Evolutionary conservation across 495 filamentous ascomycete species (phyloP).

Genomic region (Clohesyomyces aquaticus): DNA sequence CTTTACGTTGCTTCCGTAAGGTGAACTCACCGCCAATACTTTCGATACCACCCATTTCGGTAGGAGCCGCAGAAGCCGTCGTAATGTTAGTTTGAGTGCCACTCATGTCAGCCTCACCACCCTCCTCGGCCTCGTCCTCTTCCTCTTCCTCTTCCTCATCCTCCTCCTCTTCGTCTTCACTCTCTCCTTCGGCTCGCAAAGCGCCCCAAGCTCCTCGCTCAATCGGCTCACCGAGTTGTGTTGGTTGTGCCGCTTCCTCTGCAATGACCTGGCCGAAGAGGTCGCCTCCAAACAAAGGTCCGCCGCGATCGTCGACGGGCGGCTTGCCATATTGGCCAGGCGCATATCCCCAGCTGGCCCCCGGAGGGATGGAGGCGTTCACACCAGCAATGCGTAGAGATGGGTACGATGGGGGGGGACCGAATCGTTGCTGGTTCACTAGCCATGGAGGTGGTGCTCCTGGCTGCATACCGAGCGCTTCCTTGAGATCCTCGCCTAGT

Average conservation of each 20-base stretch:
- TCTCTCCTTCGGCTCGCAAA: slow-evolving; percentile 83
- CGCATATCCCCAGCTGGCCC: slow-evolving; percentile 93
- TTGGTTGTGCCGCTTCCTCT: slow-evolving; percentile 56
- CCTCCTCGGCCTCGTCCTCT: slow-evolving; percentile 53
- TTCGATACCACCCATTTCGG: slow-evolving; percentile 72
- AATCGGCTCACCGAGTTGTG: slow-evolving; percentile 71
- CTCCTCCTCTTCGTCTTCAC: slow-evolving; percentile 67
- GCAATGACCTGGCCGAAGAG: slow-evolving; percentile 84
- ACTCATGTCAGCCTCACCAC: slow-evolving; percentile 54
- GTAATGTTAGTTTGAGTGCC: slow-evolving; percentile 52
- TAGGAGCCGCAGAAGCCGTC: slow-evolving; percentile 78
- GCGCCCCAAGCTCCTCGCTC: slow-evolving; percentile 93
- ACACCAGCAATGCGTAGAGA: slow-evolving; percentile 90
- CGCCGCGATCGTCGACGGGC: slow-evolving; percentile 87
- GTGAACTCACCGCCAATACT: slow-evolving; percentile 86
- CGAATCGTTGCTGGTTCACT: slow-evolving; percentile 92
- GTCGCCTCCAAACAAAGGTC: slow-evolving; percentile 89
- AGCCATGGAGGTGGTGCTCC: slow-evolving; percentile 96
- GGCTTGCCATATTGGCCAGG: slow-evolving; percentile 96
- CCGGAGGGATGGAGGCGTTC: slow-evolving; percentile 92
- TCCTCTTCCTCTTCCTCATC: slow-evolving; percentile 73
- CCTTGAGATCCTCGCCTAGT: slow-evolving; percentile 84
- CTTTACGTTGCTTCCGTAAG: slow-evolving; percentile 81
- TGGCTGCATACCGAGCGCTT: slow-evolving; percentile 91
- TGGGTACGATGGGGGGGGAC: slow-evolving; percentile 91